Base-by-base conservation (phyloP, 192 early-diverging fungal genomes). In the Phlyctochytrium bullatum region DNA sequence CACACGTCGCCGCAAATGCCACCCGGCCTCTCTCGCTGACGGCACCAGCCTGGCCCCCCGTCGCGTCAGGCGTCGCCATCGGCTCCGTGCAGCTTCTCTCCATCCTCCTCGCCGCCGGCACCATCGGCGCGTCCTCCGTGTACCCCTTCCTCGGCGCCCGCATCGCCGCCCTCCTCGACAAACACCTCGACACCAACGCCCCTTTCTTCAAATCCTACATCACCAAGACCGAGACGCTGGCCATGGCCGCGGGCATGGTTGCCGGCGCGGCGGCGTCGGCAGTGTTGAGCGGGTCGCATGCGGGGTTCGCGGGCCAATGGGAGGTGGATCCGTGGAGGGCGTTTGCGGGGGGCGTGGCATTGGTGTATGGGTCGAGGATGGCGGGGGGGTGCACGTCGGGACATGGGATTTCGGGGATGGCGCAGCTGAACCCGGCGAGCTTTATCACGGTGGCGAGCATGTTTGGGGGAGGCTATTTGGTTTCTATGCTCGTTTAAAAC, bases 381-480 rank as follows among this genome's bases (percentile, higher is more conserved):
- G 75, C 75, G 23, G 73, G 64, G 24, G 75, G 75, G n/a, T 76
- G 75, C 59, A 76, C 75, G 29, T 65, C 61, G 17, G 75, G 75
- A 6, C 75, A 76, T 72, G 75, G 75, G 23, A 64, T 76, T 28
- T 62, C 53, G 30, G 74, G 74, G 25, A 64, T 76, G 33, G 74
- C 73, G 3, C 68, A 69, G 58, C 57, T 74, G 62, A 59, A 54
- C 20, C 16, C 28, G 4, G 62, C 73, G 20, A 66, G 62, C 32
- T 47, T 71, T 54, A 36, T 73, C 25, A 73, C 73, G 20, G 69
- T 74, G 2, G 68, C 68, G 6, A 58, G 36, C 1, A 74, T 74
- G 73, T 74, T 74, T 73, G 73, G 50, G 16, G 67, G 61, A 23
- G 73, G 67, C 2, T 64, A 31, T 12, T 34, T 52, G 20, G 35